Evolutionary conservation across 2,329 filamentous ascomycete genomes (phyloP).

Genomic region (Cercospora citrullina): DNA sequence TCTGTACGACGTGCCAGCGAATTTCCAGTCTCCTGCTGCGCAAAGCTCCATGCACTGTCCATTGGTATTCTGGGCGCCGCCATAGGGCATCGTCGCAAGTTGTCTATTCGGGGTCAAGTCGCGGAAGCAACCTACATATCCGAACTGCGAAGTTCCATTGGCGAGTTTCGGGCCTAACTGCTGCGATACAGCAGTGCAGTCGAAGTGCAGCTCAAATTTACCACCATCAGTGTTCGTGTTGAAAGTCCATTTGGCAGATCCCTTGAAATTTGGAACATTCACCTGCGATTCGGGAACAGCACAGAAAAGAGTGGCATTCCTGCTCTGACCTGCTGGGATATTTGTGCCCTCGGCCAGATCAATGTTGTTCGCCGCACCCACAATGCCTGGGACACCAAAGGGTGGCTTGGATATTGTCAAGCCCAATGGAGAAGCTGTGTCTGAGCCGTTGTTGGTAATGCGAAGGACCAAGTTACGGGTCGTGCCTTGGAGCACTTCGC

Average conservation of each 20-base stretch:
- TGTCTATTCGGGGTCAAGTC: slow-evolving; percentile 31
- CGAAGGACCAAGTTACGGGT: slow-evolving; percentile 9
- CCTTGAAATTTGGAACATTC: not conserved
- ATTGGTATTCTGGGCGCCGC: slow-evolving; percentile 36
- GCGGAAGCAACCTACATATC: slow-evolving; percentile 38
- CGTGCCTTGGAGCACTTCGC: slow-evolving; percentile 9
- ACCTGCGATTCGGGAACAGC: slow-evolving; percentile 8
- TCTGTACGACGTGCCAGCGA: slow-evolving; percentile 42
- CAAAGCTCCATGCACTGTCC: slow-evolving; percentile 38
- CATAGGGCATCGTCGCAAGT: slow-evolving; percentile 33
- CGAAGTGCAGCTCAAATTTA: slow-evolving; percentile 35
- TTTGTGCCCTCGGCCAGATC: slow-evolving; percentile 17
- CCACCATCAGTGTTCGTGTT: slow-evolving; percentile 39
- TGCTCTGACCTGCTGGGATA: slow-evolving; percentile 9
- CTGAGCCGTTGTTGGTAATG: slow-evolving; percentile 17
- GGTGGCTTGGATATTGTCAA: slow-evolving; percentile 16
- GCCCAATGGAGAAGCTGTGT: slow-evolving; percentile 12
- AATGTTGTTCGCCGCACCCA: slow-evolving; percentile 13
- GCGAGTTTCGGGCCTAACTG: slow-evolving; percentile 12
- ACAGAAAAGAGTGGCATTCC: slow-evolving; percentile 15
- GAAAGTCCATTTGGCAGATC: slow-evolving; percentile 10
- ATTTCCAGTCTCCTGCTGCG: slow-evolving; percentile 34
- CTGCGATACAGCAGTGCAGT: slow-evolving; percentile 6
- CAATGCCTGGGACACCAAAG: slow-evolving; percentile 12
- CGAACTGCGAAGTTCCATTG: slow-evolving; percentile 11